phyloP scores from a whole-genome alignment of 2,329 filamentous ascomycete genomes.

The Talaromyces verruculosus region DNA sequence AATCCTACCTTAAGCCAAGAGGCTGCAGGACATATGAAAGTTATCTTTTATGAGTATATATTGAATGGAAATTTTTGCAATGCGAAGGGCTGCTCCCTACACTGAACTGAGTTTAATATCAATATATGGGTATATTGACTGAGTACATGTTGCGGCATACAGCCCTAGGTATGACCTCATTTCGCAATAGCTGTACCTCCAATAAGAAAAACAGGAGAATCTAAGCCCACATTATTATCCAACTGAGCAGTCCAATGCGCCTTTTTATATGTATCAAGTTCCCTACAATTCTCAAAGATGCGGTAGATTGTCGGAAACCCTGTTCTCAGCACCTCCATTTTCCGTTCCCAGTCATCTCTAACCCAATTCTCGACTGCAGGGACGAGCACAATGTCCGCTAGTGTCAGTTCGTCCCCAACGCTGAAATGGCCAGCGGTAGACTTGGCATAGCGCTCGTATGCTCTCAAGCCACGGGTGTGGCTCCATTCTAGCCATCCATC shows the following conservation, averaged over 20 bases:
- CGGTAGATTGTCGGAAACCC: slow-evolving; percentile 50
- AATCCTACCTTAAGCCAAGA: no score
- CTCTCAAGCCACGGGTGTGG: slow-evolving; percentile 47
- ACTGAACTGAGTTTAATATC: not conserved
- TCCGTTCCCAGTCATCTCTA: not conserved
- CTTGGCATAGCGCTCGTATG: slow-evolving; percentile 53
- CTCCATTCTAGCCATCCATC: not conserved
- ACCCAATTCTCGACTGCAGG: slow-evolving; percentile 47
- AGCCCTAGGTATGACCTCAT: not conserved
- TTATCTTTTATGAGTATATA: not conserved
- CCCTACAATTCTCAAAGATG: slow-evolving; percentile 50
- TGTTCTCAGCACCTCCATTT: slow-evolving; percentile 54
- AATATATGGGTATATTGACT: not conserved
- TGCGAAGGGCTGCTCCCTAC: no score
- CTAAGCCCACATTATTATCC: slow-evolving; percentile 39
- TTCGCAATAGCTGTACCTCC: not conserved
- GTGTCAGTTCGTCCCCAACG: slow-evolving; percentile 55
- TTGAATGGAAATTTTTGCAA: not conserved
- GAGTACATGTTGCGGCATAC: not conserved
- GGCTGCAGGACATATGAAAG: not conserved
- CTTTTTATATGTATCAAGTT: slow-evolving; percentile 52
- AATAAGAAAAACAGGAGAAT: not conserved
- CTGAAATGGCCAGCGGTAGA: slow-evolving; percentile 52
- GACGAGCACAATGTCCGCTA: slow-evolving; percentile 60
- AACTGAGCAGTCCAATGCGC: slow-evolving; percentile 57